Evolutionary conservation across 768 basidiomycete species (phyloP).

Genomic region (Russula abietina): DNA sequence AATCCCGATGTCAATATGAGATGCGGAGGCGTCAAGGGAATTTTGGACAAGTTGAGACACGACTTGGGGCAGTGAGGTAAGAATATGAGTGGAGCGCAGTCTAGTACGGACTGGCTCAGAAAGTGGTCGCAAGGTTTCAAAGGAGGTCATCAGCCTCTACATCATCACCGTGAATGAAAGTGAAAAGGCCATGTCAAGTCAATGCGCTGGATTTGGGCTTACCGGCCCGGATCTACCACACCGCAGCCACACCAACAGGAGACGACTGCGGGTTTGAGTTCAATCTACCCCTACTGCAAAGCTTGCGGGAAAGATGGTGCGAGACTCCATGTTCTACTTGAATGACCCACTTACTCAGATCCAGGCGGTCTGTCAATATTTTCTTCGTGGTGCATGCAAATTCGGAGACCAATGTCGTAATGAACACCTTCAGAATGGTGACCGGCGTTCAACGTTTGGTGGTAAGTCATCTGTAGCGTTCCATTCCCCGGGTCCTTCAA

Average conservation of each 20-base stretch:
- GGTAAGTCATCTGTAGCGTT: constrained; percentile 35
- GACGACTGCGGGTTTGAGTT: background rate
- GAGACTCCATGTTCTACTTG: background rate
- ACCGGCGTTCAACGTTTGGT: constrained; percentile 36
- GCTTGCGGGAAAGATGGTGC: constrained; percentile 9
- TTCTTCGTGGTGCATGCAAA: constrained; percentile 53
- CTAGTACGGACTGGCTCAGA: constrained; percentile 56
- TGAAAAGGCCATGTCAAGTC: background rate
- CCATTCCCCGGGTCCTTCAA: constrained; percentile 21
- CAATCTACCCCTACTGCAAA: background rate
- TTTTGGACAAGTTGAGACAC: constrained; percentile 88
- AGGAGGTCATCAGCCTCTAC: constrained; percentile 10
- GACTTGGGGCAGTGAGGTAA: constrained; percentile 76
- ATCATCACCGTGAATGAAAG: background rate
- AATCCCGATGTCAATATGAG: constrained; percentile 62
- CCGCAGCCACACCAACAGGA: rapidly evolving
- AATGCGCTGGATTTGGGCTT: background rate
- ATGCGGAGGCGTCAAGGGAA: constrained; percentile 74
- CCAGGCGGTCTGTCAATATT: constrained; percentile 54
- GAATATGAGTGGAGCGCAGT: constrained; percentile 76
- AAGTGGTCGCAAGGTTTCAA: constrained; percentile 32
- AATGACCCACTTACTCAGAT: background rate
- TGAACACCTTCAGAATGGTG: constrained; percentile 45
- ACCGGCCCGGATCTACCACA: background rate
- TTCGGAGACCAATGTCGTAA: constrained; percentile 58